Conservation (phyloP, 306 rosid genomes). For the Crotalaria pallida region DNA sequence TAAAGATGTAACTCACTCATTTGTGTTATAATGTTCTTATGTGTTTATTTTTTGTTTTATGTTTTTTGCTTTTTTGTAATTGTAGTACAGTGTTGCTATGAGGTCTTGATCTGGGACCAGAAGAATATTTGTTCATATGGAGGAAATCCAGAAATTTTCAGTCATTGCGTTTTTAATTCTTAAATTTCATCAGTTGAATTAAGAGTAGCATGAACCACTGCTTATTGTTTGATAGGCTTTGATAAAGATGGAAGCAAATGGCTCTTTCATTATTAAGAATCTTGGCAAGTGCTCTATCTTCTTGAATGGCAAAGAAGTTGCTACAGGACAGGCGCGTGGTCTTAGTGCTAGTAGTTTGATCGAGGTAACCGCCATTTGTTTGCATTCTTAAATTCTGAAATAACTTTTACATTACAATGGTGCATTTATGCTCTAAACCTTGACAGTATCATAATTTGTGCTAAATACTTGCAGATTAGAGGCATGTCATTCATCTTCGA, state of each 20-base stretch:
- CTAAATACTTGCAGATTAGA: slow-evolving; percentile 53
- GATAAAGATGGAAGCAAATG: slow-evolving; percentile 68
- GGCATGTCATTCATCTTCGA: slow-evolving; percentile 70
- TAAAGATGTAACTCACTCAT: not conserved
- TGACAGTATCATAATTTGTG: not conserved
- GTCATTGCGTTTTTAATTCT: not conserved
- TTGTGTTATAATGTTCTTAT: slow-evolving; percentile 11
- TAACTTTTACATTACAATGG: slow-evolving; percentile 2
- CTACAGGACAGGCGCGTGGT: slow-evolving; percentile 38
- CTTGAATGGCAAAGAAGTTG: slow-evolving; percentile 72
- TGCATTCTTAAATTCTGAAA: not conserved
- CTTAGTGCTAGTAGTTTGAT: slow-evolving; percentile 54
- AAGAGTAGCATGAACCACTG: not conserved
- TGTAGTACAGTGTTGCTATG: not conserved
- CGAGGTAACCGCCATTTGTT: slow-evolving; percentile 51
- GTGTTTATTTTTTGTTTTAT: too few relatives aligned
- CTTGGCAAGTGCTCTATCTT: slow-evolving; percentile 64
- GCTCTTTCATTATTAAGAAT: slow-evolving; percentile 64
- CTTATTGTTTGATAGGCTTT: slow-evolving; percentile 46
- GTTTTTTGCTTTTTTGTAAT: not conserved
- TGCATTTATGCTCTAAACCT: not conserved
- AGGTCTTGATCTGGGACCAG: not conserved
- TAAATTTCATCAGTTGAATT: slow-evolving; percentile 15
- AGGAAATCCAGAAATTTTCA: not conserved
- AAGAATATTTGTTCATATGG: not conserved